Evolutionary conservation across 192 early-diverging fungal genomes (phyloP).

Genomic region (Backusella morwellensis): DNA sequence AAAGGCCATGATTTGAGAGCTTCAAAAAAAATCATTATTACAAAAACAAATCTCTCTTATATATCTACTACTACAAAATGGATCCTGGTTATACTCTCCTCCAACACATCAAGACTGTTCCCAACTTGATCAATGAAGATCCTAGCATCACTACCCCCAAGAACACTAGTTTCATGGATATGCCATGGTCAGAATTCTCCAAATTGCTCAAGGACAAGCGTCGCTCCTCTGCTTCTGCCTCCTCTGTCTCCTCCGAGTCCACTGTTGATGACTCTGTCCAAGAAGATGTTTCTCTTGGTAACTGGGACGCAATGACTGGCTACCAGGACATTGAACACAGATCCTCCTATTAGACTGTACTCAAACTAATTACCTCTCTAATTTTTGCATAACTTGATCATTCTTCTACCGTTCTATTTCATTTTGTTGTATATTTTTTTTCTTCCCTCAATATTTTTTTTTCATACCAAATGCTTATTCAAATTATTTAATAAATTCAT

Average conservation of each 20-base stretch:
- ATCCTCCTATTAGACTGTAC: background rate
- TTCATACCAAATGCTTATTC: background rate
- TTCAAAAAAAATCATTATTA: background rate
- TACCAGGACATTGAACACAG: slow-evolving; percentile 15
- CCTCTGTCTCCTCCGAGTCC: background rate
- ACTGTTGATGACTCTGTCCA: background rate
- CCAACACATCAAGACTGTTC: slow-evolving; percentile 39
- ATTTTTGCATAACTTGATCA: background rate
- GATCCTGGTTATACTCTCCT: slow-evolving; percentile 39
- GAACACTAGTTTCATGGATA: slow-evolving; percentile 38
- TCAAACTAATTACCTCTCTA: background rate
- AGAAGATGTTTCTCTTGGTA: slow-evolving; percentile 18
- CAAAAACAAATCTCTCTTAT: background rate
- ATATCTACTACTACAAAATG: slow-evolving; percentile 17
- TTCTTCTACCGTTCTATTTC: background rate
- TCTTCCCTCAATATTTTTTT: background rate
- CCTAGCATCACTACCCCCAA: slow-evolving; percentile 37
- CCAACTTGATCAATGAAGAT: slow-evolving; percentile 40
- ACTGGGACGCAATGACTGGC: slow-evolving; percentile 31
- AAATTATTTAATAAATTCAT: slow-evolving; percentile 1
- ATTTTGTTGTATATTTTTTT: background rate
- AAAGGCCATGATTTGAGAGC: background rate
- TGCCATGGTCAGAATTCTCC: slow-evolving; percentile 40
- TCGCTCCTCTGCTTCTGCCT: slow-evolving; percentile 4
- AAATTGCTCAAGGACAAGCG: slow-evolving; percentile 23